phyloP scores from a whole-genome alignment of 176 grass and related monocot species.

The Paspalum notatum region DNA sequence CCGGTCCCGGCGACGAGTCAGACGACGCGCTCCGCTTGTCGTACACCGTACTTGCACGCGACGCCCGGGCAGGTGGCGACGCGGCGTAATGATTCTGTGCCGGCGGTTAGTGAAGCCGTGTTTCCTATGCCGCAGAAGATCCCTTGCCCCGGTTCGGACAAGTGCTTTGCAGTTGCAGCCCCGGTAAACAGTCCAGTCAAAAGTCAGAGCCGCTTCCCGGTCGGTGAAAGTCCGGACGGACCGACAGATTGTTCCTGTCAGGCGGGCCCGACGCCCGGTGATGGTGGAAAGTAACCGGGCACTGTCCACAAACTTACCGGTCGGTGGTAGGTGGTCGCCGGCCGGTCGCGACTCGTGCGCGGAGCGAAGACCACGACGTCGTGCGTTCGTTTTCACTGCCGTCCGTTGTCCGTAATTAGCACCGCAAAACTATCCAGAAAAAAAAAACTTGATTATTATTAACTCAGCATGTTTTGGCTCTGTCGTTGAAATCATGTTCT shows the following conservation, averaged over 20 bases:
- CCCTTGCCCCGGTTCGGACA: conserved; percentile 4
- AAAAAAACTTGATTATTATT: background rate
- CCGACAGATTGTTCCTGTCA: background rate
- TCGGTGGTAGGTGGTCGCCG: background rate
- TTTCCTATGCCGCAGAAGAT: conserved; percentile 22
- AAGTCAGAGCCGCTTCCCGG: background rate
- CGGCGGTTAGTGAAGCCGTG: background rate
- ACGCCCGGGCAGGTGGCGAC: too few species aligned
- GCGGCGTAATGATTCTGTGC: conserved; percentile 24
- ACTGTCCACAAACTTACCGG: background rate
- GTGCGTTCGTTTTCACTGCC: background rate
- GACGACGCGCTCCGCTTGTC: too few species aligned
- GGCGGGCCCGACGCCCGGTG: background rate
- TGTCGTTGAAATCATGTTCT: too few species aligned
- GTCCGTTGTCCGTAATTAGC: background rate
- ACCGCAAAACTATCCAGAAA: background rate
- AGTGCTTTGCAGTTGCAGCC: background rate
- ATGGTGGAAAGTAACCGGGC: background rate
- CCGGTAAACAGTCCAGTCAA: conserved; percentile 31
- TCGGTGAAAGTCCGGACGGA: background rate
- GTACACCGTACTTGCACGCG: too few species aligned
- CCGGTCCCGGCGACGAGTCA: too few species aligned
- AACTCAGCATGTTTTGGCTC: background rate
- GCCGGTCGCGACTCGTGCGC: background rate
- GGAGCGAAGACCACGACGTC: background rate